Percentiles rank a stretch among this genome's conserved stretches.
Conservation (phyloP, 495 filamentous ascomycete genomes). For the Beverwykella pulmonaria region DNA sequence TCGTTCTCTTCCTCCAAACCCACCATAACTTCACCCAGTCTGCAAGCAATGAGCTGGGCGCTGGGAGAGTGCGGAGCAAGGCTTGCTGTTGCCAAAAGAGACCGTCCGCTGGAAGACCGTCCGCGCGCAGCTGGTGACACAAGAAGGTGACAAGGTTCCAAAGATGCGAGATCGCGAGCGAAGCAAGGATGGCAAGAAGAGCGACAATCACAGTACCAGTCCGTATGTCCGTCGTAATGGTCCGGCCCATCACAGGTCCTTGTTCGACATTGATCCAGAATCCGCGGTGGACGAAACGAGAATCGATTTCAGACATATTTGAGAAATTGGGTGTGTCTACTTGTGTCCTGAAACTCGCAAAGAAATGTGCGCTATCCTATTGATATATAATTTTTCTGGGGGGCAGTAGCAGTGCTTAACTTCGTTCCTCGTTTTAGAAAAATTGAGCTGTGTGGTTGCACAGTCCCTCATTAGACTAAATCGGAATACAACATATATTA, state of each 20-base stretch:
- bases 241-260: constrained; percentile 1
- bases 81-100: constrained; percentile 22
- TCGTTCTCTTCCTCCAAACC: background rate
- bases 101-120: background rate
- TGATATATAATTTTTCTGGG: too few relatives aligned
- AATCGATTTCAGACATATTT: constrained; percentile 11
- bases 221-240: constrained; percentile 1
- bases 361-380: too few relatives aligned
- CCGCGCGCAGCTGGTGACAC: constrained; percentile 3
- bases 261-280: background rate
- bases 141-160: constrained; percentile 12
- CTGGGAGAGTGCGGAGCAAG: constrained; percentile 9
- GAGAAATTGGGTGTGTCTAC: background rate
- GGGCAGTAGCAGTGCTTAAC: too few relatives aligned
- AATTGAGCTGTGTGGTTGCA: too few relatives aligned
- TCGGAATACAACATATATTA: too few relatives aligned
- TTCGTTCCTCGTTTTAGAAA: too few relatives aligned
- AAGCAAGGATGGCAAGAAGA: background rate
- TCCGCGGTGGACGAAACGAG: background rate
- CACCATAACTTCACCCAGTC: constrained; percentile 4
- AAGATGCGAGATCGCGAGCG: background rate
- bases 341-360: too few relatives aligned
- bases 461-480: too few relatives aligned
- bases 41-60: constrained; percentile 5
- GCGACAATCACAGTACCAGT: constrained; percentile 5